A percentile compares a stretch with the other conserved stretches of the same genome.
Conservation (phyloP, 2,329 filamentous ascomycete species). For the Trichophyton rubrum region DNA sequence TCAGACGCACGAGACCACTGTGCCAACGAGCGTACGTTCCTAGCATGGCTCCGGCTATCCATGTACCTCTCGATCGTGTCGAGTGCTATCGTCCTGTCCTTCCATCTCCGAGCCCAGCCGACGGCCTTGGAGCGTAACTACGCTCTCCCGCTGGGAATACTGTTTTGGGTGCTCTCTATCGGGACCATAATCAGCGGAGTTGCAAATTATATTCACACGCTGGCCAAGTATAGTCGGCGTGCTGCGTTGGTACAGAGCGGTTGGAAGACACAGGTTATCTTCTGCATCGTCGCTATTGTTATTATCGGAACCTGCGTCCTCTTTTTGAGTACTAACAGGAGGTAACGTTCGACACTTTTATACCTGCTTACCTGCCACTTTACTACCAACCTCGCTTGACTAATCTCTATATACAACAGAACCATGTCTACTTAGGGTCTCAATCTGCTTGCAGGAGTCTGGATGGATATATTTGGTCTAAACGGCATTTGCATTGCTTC, state of each 20-base stretch:
- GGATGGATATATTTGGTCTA: not conserved
- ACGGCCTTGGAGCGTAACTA: constrained; percentile 59
- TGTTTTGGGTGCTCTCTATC: constrained; percentile 77
- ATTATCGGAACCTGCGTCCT: constrained; percentile 36
- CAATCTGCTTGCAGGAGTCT: not conserved
- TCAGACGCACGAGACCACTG: constrained; percentile 56
- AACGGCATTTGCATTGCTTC: not conserved
- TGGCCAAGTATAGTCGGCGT: constrained; percentile 68
- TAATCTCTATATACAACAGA: not conserved
- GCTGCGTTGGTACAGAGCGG: constrained; percentile 82
- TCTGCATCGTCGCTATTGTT: constrained; percentile 31
- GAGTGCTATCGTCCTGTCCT: constrained; percentile 82
- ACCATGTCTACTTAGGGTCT: not conserved
- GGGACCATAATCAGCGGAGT: constrained; percentile 66
- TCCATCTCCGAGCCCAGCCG: constrained; percentile 70
- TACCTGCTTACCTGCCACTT: too few relatives aligned
- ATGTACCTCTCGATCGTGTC: constrained; percentile 86
- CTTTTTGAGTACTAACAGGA: constrained; percentile 30
- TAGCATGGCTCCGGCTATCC: constrained; percentile 79
- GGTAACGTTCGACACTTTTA: not conserved
- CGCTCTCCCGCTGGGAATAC: constrained; percentile 67
- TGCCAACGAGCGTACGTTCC: constrained; percentile 60
- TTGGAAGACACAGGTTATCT: constrained; percentile 81
- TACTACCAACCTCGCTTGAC: not conserved
- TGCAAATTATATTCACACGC: constrained; percentile 72